Evolutionary conservation across 768 basidiomycete species (phyloP).

Genomic region (Russula earlei): DNA sequence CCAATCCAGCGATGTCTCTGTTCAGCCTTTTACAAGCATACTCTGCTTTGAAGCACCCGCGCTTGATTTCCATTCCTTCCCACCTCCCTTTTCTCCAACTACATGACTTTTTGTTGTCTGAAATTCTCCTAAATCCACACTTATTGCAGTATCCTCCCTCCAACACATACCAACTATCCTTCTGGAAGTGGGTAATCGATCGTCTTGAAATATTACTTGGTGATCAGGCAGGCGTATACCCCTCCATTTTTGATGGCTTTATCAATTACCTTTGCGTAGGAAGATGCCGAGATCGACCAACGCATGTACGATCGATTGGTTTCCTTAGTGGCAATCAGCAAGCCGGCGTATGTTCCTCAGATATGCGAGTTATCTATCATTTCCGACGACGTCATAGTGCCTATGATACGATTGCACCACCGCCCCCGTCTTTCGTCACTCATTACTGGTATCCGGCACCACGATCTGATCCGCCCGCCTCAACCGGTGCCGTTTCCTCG

Average conservation of each 20-base stretch:
- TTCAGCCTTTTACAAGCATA: conserved; percentile 43
- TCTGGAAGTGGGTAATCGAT: conserved; percentile 66
- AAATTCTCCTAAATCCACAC: conserved; percentile 44
- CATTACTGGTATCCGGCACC: conserved; percentile 43
- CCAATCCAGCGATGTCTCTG: too few relatives aligned
- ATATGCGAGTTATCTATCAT: conserved; percentile 20
- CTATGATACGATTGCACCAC: conserved; percentile 25
- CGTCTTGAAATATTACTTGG: conserved; percentile 39
- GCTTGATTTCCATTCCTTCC: conserved; percentile 33
- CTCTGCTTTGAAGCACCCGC: conserved; percentile 41
- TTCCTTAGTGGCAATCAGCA: conserved; percentile 31
- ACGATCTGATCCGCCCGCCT: neutral
- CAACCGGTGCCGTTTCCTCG: neutral
- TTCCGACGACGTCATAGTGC: conserved; percentile 2
- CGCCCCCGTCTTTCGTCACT: conserved; percentile 52
- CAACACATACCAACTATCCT: conserved; percentile 46
- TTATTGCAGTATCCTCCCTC: conserved; percentile 55
- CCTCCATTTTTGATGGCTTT: neutral
- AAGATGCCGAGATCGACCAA: conserved; percentile 56
- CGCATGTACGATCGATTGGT: conserved; percentile 57
- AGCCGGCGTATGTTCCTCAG: conserved; percentile 25
- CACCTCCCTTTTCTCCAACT: conserved; percentile 30
- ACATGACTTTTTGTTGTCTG: conserved; percentile 46
- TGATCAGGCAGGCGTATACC: conserved; percentile 37
- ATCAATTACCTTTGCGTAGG: conserved; percentile 17